Evolutionary conservation across 2,329 filamentous ascomycete genomes (phyloP), one percentile per base, ranked within the genome.

Genomic region (Pochonia chlamydosporia): DNA sequence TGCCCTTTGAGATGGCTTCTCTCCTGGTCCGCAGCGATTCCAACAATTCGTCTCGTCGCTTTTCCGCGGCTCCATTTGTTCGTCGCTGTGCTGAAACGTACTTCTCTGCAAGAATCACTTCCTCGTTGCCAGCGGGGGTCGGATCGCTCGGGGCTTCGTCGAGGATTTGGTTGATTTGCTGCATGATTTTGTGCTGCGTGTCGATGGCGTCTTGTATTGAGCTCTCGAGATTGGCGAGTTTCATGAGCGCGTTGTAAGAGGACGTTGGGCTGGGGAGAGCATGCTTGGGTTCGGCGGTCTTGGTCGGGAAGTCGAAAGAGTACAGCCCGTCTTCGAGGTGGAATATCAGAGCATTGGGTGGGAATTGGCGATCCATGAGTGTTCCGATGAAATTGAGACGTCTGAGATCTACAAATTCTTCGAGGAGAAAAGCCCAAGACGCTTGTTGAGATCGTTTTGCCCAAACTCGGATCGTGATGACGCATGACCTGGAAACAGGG

Each of bases 121-220:
- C 66, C 54, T 82, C 77, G 46, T 73, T 59, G 3, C 78, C 79
- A 28, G 72, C 64, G 0, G 72, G 70, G 0, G 75, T 65, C 20
- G 66, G 62, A 40, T 76, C 66, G 1, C 63, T 56, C 0, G 73
- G 69, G 3, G 65, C 65, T 0, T 64, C 56, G 0, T 68, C 62
- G 4, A 84, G 62, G 0, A 82, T 66, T 1, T 71, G 63, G 53
- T 87, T 87, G 53, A 96, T 95, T 53, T 96, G 88, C n/a, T 76
- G 69, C 41, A 88, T 82, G 8, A 97, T 74, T 45, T 77, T 76
- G 50, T 87, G 81, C 13, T 87, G 82, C 0, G 89, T 95, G 1
- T 83, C 79, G 9, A 96, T 70, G 2, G 90, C 90, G 64, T 97
- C 92, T 61, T 95, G 89, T 21, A 96, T 88, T 46, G 90, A 95